Base-by-base conservation (phyloP, 371 early-diverging fungal genomes). In the Zancudomyces culisetae region DNA sequence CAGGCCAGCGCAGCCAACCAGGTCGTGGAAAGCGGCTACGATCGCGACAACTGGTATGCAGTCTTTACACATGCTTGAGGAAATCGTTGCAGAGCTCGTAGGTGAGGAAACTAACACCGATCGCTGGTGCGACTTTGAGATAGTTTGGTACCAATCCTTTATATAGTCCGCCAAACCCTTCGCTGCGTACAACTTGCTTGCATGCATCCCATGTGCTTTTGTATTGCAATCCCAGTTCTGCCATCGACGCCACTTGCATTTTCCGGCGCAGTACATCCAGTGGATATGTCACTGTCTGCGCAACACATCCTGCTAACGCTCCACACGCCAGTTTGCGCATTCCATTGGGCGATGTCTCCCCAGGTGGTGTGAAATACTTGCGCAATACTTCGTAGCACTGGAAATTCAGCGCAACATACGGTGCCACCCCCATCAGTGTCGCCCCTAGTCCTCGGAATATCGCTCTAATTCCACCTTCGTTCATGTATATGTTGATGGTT, bases 31-130 rank as follows among this genome's bases (percentile, higher is more conserved):
- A 52, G 71, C 8, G 94, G 93, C 8, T 93, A 94, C 59, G 91
- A 96, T 58, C 63, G 85, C 13, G 94, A 96, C 63, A 93, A 94
- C 61, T 90, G 90, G 79, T 94, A 85, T 69, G 76, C 81, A 35
- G 35, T 35, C 15, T 10, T 35, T 35, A 10, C 6, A 10, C 15
- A 15, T 6, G 12, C 52, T 60, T 66, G 42, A 66, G 66, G n/a
- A 51, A 39, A 15, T 70, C 65, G 48, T 71, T 72, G 45, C 58
- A 58, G 49, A 66, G 29, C 55, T 87, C 88, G 54, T 87, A 87
- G 22, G 81, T 79, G 54, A 80, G 78, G 69, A 87, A 87, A 43
- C 82, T 83, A 49, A 87, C 83, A 45, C 85, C 80, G 50, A 84
- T 87, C 8, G 87, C 88, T 43, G 88, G 88, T 0, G 83, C 88